Base-by-base conservation (phyloP, 352 stramenopile species). In the Globisporangium emineosum region DNA sequence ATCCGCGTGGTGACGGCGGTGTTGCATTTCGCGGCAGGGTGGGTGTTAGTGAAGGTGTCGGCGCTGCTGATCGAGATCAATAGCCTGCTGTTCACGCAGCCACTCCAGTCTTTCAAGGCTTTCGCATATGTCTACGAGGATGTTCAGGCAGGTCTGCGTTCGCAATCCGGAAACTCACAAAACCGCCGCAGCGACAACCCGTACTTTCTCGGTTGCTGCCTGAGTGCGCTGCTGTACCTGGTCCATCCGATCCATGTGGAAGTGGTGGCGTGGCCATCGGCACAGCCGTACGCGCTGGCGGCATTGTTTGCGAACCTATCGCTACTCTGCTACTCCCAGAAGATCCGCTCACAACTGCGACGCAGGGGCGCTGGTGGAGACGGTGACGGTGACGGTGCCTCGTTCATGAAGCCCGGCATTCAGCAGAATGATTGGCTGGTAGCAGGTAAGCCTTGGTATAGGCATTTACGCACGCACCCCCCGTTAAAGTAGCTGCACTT, bases 241-340 rank as follows among this genome's bases (percentile, higher is more conserved):
- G 66, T 89, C 5, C 85, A 94, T 40, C 85, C 85, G 8, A 64
- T 88, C 40, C 67, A 89, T 45, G 75, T 89, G 12, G 35, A 43
- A 43, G 35, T 43, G 13, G 35, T 43, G 35, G 35, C 35, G 15
- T 43, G 35, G 35, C 77, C 83, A 29, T 92, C 83, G 0, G 80
- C 78, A 1, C 79, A 92, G 63, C 81, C 85, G 1, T 92, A 94
- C 53, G 65, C 82, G 2, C 68, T 90, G 15, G 75, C 75, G 5
- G 72, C 72, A 5, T 43, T 90, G 10, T 89, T 92, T 53, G 73
- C 71, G 13, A 69, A 80, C 53, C 53, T 90, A 10, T 70, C 72
- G 5, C 33, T 88, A 1, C 74, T 70, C 30, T 61, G 73, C 12
- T 72, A 83, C 56, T 29, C 74, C 4, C 42, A 12, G 33, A 43